These are phyloP conservation scores for Starmerella floricola DNA, from an alignment of 805 yeast genomes.

Conservation along the genomic window DNA sequence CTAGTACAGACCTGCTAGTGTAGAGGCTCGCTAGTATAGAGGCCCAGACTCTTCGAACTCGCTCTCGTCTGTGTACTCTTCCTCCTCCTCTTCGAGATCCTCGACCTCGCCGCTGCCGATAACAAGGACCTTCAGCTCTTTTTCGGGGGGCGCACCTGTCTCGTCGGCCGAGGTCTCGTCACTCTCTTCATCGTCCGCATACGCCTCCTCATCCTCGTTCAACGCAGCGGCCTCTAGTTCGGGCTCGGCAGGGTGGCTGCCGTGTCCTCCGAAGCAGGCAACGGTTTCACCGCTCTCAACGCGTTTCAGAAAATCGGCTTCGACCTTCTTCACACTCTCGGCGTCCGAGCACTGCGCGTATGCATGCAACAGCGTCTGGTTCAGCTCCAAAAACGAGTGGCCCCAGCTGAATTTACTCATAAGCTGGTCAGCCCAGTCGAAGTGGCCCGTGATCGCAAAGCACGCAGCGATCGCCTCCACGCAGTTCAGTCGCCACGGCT, in stretches of 20 bases:
- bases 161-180: slow-evolving; percentile 25
- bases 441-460: slow-evolving; percentile 82
- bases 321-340: slow-evolving; percentile 57
- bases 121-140: slow-evolving; percentile 16
- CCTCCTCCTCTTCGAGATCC: slow-evolving; percentile 8
- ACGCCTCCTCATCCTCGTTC: slow-evolving; percentile 24
- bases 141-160: slow-evolving; percentile 21
- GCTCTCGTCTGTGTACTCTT: slow-evolving; percentile 12
- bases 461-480: slow-evolving; percentile 97
- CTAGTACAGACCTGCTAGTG: no score
- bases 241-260: no score
- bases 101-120: slow-evolving; percentile 23
- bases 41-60: not conserved
- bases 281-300: slow-evolving; percentile 20
- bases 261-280: slow-evolving; percentile 18
- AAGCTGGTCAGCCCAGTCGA: slow-evolving; percentile 75
- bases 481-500: slow-evolving; percentile 91
- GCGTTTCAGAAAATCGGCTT: slow-evolving; percentile 54
- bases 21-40: not conserved
- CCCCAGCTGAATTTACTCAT: slow-evolving; percentile 88
- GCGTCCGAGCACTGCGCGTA: slow-evolving; percentile 75
- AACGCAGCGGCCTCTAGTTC: slow-evolving; percentile 31
- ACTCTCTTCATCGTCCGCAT: slow-evolving; percentile 24
- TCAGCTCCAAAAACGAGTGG: slow-evolving; percentile 67
- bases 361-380: slow-evolving; percentile 59